phyloP scores from a whole-genome alignment of 768 basidiomycete genomes.

The Russula lepida region DNA sequence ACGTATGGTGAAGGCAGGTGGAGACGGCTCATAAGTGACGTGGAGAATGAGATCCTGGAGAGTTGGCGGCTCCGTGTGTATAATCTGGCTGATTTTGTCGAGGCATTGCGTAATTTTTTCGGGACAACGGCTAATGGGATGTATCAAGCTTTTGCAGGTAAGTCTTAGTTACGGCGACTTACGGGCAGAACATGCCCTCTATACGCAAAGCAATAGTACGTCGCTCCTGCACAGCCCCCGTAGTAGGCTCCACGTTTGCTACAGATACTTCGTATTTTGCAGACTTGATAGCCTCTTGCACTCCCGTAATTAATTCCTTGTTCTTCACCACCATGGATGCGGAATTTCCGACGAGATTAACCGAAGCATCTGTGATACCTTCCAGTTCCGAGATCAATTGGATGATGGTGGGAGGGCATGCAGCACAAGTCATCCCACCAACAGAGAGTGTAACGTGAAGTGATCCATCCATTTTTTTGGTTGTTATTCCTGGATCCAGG shows the following conservation, averaged over 20 bases:
- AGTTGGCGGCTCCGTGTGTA: conserved; percentile 34
- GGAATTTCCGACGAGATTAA: conserved; percentile 54
- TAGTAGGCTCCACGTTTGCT: conserved; percentile 29
- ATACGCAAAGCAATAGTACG: conserved; percentile 48
- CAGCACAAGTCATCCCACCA: conserved; percentile 70
- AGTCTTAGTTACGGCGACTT: conserved; percentile 23
- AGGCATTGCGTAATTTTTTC: conserved; percentile 39
- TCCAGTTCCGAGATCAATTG: conserved; percentile 40
- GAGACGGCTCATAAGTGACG: conserved; percentile 42
- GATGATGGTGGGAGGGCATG: conserved; percentile 52
- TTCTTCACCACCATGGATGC: conserved; percentile 40
- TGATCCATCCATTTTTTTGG: conserved; percentile 18
- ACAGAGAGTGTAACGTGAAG: conserved; percentile 45
- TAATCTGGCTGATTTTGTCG: conserved; percentile 29
- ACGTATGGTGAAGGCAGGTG: conserved; percentile 56
- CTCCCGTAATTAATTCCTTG: conserved; percentile 23
- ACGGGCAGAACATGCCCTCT: conserved; percentile 59
- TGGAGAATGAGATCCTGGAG: conserved; percentile 39
- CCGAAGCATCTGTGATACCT: conserved; percentile 45
- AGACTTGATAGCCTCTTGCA: conserved; percentile 31
- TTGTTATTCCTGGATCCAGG: not conserved
- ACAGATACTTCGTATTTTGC: conserved; percentile 36
- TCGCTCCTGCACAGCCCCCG: conserved; percentile 29
- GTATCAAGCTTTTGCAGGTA: conserved; percentile 2
- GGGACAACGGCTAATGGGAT: conserved; percentile 42